These are phyloP conservation scores for Tolypocladium endophyticum DNA, from an alignment of 2,329 filamentous ascomycete genomes.

Conservation along the genomic window DNA sequence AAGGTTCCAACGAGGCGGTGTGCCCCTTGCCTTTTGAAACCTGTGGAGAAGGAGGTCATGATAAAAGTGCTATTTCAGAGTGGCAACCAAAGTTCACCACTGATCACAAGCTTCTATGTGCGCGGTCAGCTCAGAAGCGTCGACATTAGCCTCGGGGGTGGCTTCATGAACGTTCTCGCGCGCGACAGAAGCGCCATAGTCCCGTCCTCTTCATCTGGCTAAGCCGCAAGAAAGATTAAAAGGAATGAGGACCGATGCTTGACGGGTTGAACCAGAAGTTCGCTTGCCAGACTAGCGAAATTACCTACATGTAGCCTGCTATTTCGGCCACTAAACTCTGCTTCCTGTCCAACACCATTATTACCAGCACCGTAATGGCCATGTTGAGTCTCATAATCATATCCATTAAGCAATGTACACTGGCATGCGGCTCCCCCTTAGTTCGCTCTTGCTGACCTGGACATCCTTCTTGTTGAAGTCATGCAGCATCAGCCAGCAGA, in stretches of 20 bases:
- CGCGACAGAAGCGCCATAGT: too few species aligned
- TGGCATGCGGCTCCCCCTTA: conserved; percentile 43
- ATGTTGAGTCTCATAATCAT: neutral
- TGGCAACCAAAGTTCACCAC: neutral
- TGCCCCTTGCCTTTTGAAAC: neutral
- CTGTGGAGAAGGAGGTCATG: neutral
- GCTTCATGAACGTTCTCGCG: too few species aligned
- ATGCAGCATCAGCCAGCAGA: conserved; percentile 47
- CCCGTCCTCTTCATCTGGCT: too few species aligned
- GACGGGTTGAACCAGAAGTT: too few species aligned
- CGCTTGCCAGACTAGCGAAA: too few species aligned
- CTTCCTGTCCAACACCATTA: neutral
- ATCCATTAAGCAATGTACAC: conserved; percentile 35
- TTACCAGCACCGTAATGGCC: too few species aligned
- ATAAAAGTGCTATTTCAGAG: neutral
- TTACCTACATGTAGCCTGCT: too few species aligned
- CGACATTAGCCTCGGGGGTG: too few species aligned
- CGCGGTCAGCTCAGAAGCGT: neutral
- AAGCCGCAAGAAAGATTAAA: too few species aligned
- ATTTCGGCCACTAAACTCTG: neutral
- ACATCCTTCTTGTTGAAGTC: conserved; percentile 45
- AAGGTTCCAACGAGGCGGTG: neutral
- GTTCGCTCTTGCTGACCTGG: conserved; percentile 41
- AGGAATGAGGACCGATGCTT: too few species aligned
- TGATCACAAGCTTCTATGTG: neutral